A percentile compares a stretch with the other conserved stretches of the same genome.
Evolutionary conservation across 2,329 filamentous ascomycete genomes (phyloP).

Genomic region (Colletotrichum musicola): DNA sequence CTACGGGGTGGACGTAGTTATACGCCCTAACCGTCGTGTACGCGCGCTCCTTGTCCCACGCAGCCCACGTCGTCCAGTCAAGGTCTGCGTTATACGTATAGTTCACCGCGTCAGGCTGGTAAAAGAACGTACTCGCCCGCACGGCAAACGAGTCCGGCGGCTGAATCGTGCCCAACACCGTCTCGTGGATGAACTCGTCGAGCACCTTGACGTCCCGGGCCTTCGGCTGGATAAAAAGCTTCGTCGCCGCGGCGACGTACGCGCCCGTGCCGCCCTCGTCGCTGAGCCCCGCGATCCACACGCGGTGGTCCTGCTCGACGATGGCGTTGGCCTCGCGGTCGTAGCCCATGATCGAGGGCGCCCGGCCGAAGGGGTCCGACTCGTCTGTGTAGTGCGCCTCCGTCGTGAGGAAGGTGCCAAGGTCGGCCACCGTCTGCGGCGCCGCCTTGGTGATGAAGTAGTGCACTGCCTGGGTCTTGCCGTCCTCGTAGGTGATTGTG

Average conservation of each 20-base stretch:
- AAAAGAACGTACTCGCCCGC: conserved; percentile 65
- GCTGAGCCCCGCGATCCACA: conserved; percentile 71
- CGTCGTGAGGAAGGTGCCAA: conserved; percentile 67
- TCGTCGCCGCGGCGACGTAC: conserved; percentile 67
- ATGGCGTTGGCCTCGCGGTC: conserved; percentile 60
- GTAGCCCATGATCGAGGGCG: conserved; percentile 69
- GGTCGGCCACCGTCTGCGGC: conserved; percentile 56
- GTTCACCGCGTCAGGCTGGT: conserved; percentile 58
- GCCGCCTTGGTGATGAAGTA: conserved; percentile 66
- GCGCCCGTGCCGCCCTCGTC: conserved; percentile 71
- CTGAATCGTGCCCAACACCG: conserved; percentile 64
- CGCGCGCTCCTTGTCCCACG: conserved; percentile 53
- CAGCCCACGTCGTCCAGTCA: conserved; percentile 54
- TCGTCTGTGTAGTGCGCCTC: conserved; percentile 64
- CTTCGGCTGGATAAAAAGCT: conserved; percentile 64
- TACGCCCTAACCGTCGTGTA: conserved; percentile 65
- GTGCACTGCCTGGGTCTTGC: conserved; percentile 64
- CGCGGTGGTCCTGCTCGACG: conserved; percentile 61
- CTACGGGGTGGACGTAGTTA: conserved; percentile 69
- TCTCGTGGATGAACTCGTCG: conserved; percentile 65
- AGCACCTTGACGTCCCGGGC: conserved; percentile 63
- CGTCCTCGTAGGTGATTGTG: conserved; percentile 61
- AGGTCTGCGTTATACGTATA: conserved; percentile 59
- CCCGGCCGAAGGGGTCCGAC: conserved; percentile 66
- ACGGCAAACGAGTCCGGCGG: conserved; percentile 57